Evolutionary conservation across 139 green algal genomes (phyloP), one percentile per base, ranked within the genome.

Genomic region (Ettlia oleoabundans): DNA sequence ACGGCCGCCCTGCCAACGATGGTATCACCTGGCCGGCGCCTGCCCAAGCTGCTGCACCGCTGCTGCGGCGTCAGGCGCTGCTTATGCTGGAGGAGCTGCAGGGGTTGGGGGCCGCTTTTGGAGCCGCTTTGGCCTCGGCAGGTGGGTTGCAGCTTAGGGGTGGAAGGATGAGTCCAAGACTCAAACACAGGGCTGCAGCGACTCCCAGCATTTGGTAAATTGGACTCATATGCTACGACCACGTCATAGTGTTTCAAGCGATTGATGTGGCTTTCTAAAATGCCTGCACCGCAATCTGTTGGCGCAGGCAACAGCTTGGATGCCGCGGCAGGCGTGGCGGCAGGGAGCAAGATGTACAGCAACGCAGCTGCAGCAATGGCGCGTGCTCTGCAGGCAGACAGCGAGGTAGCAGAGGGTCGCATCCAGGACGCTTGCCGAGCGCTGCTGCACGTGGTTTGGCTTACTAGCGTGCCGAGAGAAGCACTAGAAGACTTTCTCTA

Each of bases 31-130:
- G 79, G 79, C 79, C 67, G 9, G 8, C 68, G 3, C 18, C 24
- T 21, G 19, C 67, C 7, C n/a, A 71, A 21, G 67, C 30, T 38
- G 33, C 13, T 9, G 79, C 33, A 6, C 67, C 62, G 67, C 40
- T 84, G 52, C 79, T 84, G 79, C 68, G 79, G 2, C 35, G 68
- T 1, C 68, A 84, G 68, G 79, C 79, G 67, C 52, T 55, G n/a
- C 53, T 52, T 52, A 79, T 79, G 79, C 68, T 79, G 68, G 52
- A 72, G 5, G 79, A 84, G 2, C 38, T 84, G 79, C 28, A 37
- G 53, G 53, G 33, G 10, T n/a, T 79, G 67, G 68, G 7, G 1
- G 79, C 38, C 5, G 67, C 67, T 0, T 79, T 79, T 63, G 53
- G 37, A 19, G 67, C 68, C 26, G 67, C 79, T 6, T 52, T 84